phyloP scores from a whole-genome alignment of 2,329 filamentous ascomycete genomes.

The Aspergillus chevalieri region DNA sequence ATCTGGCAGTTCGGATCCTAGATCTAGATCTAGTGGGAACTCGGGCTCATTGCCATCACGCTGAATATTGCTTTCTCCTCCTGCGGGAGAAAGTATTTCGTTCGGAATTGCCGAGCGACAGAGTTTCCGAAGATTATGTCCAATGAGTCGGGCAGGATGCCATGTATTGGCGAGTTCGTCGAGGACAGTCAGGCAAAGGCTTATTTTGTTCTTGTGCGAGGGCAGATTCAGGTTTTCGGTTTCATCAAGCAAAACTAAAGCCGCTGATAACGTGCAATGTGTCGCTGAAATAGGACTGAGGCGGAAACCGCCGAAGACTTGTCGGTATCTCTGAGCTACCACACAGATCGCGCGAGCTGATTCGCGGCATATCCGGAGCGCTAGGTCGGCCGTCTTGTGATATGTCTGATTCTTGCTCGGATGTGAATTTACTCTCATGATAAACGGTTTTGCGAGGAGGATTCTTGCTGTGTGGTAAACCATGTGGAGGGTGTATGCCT shows the following conservation, averaged over 20 bases:
- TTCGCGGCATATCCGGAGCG: slow-evolving; percentile 10
- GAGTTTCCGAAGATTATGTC: background rate
- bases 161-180: background rate
- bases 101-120: background rate
- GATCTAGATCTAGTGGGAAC: too few relatives aligned
- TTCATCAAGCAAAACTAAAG: slow-evolving; percentile 13
- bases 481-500: slow-evolving; percentile 30
- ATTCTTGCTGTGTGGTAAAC: slow-evolving; percentile 30
- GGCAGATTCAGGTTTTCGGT: background rate
- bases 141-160: background rate
- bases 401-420: background rate
- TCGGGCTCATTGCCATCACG: too few relatives aligned
- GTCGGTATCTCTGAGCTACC: slow-evolving; percentile 26
- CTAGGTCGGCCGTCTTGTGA: slow-evolving; percentile 5
- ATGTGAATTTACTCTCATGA: slow-evolving; percentile 2
- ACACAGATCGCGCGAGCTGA: slow-evolving; percentile 20
- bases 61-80: too few relatives aligned
- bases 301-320: slow-evolving; percentile 30
- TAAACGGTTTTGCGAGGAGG: slow-evolving; percentile 27
- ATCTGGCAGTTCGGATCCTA: too few relatives aligned
- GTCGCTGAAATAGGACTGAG: slow-evolving; percentile 31
- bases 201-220: background rate
- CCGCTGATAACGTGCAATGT: slow-evolving; percentile 30
- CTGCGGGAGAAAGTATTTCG: too few relatives aligned
- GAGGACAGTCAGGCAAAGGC: background rate